Evolutionary conservation across 495 filamentous ascomycete species (phyloP).

Genomic region (Sordaria brevicollis): DNA sequence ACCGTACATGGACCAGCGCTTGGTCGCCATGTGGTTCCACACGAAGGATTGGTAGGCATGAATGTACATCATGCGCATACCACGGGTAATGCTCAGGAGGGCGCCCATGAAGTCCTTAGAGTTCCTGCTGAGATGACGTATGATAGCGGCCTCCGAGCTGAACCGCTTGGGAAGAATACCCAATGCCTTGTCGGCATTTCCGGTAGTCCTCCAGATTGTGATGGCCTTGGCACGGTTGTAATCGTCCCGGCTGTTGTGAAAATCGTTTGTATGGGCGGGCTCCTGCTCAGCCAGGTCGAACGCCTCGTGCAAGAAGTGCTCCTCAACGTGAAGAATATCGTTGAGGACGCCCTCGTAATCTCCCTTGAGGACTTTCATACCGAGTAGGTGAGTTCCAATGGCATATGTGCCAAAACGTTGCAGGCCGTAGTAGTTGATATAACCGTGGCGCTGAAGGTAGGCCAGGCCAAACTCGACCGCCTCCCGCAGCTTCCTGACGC

Average conservation of each 20-base stretch:
- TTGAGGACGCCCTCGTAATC: constrained; percentile 72
- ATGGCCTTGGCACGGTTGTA: constrained; percentile 65
- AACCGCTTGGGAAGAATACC: constrained; percentile 69
- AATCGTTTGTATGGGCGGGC: not conserved
- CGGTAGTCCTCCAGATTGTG: constrained; percentile 52
- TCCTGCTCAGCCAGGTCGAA: not conserved
- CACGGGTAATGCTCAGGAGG: constrained; percentile 61
- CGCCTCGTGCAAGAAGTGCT: constrained; percentile 14
- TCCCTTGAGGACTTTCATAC: constrained; percentile 69
- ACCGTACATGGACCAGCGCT: constrained; percentile 66
- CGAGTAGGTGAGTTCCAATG: constrained; percentile 70
- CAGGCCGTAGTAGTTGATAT: constrained; percentile 93
- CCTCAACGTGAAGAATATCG: constrained; percentile 52
- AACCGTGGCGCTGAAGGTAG: constrained; percentile 57
- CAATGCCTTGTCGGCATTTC: constrained; percentile 45
- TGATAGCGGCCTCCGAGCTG: constrained; percentile 64
- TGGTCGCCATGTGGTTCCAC: constrained; percentile 77
- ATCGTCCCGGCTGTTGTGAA: constrained; percentile 48
- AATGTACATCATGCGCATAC: constrained; percentile 83
- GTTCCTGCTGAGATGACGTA: constrained; percentile 51
- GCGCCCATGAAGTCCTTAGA: constrained; percentile 66
- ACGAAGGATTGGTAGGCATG: constrained; percentile 92
- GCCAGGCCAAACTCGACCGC: constrained; percentile 33
- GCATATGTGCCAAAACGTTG: constrained; percentile 86
- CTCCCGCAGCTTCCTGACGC: constrained; percentile 23